Evolutionary conservation across 495 filamentous ascomycete genomes (phyloP).

Genomic region (Trichoderma asperelloides): DNA sequence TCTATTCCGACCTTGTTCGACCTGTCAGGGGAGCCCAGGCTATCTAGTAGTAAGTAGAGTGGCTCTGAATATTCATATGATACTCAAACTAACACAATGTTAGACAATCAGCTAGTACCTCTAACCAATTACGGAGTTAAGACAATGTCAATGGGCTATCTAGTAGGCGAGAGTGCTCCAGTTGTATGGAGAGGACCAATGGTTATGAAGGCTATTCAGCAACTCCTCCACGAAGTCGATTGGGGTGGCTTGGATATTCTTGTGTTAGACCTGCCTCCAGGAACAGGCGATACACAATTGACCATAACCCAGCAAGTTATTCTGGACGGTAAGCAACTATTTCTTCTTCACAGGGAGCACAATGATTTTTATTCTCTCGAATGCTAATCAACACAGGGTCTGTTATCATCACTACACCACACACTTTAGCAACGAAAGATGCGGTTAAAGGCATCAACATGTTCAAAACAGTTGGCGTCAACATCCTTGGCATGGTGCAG

Average conservation of each 20-base stretch:
- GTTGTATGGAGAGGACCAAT: constrained; percentile 97
- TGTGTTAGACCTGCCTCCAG: constrained; percentile 85
- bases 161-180: constrained; percentile 66
- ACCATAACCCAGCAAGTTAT: constrained; percentile 86
- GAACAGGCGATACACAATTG: constrained; percentile 90
- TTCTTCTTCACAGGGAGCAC: neutral
- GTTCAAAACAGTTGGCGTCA: constrained; percentile 75
- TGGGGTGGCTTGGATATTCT: constrained; percentile 80
- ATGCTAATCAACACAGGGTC: constrained; percentile 40
- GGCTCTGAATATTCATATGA: neutral
- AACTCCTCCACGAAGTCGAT: constrained; percentile 86
- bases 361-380: neutral
- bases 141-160: constrained; percentile 97
- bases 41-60: constrained; percentile 47
- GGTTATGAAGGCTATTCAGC: constrained; percentile 95
- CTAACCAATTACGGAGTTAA: constrained; percentile 93
- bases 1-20: constrained; percentile 87
- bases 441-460: constrained; percentile 84
- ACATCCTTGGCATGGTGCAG: constrained; percentile 78
- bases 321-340: constrained; percentile 52
- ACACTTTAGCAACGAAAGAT: constrained; percentile 81
- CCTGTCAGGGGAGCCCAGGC: constrained; percentile 60
- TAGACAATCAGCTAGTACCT: constrained; percentile 75
- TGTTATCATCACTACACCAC: constrained; percentile 88
- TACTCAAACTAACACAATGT: neutral